Base-by-base conservation (phyloP, 2,329 filamentous ascomycete genomes). In the Dothiorella sarmentorum region DNA sequence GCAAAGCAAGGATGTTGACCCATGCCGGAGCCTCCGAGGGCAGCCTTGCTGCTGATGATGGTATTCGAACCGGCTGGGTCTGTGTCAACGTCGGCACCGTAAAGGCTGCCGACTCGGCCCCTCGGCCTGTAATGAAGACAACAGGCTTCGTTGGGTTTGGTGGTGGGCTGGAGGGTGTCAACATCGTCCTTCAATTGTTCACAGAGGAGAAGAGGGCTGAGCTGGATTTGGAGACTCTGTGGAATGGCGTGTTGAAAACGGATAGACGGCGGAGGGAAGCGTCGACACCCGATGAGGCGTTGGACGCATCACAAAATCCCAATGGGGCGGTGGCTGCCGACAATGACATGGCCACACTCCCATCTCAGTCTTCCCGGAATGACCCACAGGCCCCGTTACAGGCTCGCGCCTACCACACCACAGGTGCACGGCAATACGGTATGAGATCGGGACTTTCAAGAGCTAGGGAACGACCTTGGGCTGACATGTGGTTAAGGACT, bases 21-120 rank as follows among this genome's bases (percentile, higher is more conserved):
- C 88, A 83, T 60, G 83, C 85, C 0, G 85, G 85, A n/a, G 80
- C 82, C 45, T 75, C 78, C 45, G 64, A 74, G 7, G 78, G 84
- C 5, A 83, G 84, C 10, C 80, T 81, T 13, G 82, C 82, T 47
- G 77, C 82, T 1, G 92, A 96, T 65, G 90, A 97, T 68, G 93
- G 92, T 2, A 89, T 96, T 55, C 87, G 88, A 11, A 97, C 93
- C 0, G 92, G 91, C 9, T 99, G 94, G 94, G 88, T 99, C 18
- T 99, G 94, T 73, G 89, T 97, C 61, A 95, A 96, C 69, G 82
- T 94, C 9, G 90, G 90, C 4, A 83, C 83, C 15, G 80, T 91
- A 1, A 83, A 87, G 42, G 81, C 82, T 20, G 77, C 80, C n/a
- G 38, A 40, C 5, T 52, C 45, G 10, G 56, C 37, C 5, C 42